Conservation (phyloP, 2,329 filamentous ascomycete genomes). For the Pseudogymnoascus sp. region DNA sequence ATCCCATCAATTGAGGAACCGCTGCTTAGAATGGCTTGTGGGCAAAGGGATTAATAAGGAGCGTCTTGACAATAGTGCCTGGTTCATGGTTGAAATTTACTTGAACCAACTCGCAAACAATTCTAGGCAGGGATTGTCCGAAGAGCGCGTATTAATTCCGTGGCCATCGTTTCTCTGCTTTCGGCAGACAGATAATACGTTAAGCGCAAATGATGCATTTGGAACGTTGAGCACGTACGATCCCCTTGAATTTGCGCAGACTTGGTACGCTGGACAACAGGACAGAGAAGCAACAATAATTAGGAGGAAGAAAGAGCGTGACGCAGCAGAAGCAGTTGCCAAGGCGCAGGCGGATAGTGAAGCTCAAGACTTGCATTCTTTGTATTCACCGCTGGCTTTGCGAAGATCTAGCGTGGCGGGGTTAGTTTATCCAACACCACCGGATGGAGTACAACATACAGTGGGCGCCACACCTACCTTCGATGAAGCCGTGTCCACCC, state of each 20-base stretch:
- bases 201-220: background rate
- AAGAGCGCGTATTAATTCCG: slow-evolving; percentile 24
- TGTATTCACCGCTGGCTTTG: slow-evolving; percentile 45
- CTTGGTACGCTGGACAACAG: slow-evolving; percentile 29
- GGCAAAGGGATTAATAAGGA: slow-evolving; percentile 24
- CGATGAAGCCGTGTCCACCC: slow-evolving; percentile 50
- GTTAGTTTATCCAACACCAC: slow-evolving; percentile 65
- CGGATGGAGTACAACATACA: slow-evolving; percentile 53
- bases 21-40: slow-evolving; percentile 29
- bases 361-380: slow-evolving; percentile 34
- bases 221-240: slow-evolving; percentile 17
- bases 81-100: slow-evolving; percentile 27
- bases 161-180: slow-evolving; percentile 30
- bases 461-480: slow-evolving; percentile 49
- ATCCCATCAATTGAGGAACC: background rate
- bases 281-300: slow-evolving; percentile 38
- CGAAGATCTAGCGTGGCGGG: slow-evolving; percentile 45
- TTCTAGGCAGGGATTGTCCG: background rate
- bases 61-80: slow-evolving; percentile 25
- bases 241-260: slow-evolving; percentile 32
- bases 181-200: slow-evolving; percentile 16
- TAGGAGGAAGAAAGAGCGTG: slow-evolving; percentile 46
- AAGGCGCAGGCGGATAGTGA: slow-evolving; percentile 39
- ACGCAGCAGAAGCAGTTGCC: slow-evolving; percentile 29
- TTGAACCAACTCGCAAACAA: background rate